phyloP scores from a whole-genome alignment of 2,329 filamentous ascomycete genomes.

The Epichloe gansuensis region DNA sequence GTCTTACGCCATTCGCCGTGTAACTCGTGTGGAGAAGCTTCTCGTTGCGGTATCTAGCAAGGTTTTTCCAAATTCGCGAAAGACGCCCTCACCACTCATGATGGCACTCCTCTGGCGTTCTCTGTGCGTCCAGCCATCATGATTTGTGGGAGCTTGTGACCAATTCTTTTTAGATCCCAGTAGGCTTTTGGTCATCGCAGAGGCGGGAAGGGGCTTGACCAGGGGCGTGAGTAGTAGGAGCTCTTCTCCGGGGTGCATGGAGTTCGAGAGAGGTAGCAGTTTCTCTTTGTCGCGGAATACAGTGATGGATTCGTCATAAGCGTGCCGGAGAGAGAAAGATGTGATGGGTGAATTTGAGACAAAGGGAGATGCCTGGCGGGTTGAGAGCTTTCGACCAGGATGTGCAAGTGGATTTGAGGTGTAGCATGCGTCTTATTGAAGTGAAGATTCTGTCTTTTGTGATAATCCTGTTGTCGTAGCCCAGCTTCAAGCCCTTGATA shows the following conservation, averaged over 20 bases:
- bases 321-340: slow-evolving; percentile 72
- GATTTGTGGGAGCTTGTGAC: slow-evolving; percentile 24
- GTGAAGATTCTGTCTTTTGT: slow-evolving; percentile 66
- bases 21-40: slow-evolving; percentile 90
- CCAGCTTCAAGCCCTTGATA: slow-evolving; percentile 77
- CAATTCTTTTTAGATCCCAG: slow-evolving; percentile 39
- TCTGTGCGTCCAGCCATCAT: slow-evolving; percentile 47
- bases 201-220: slow-evolving; percentile 85
- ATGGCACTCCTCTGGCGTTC: slow-evolving; percentile 47
- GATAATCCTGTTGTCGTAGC: slow-evolving; percentile 83
- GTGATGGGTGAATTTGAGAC: slow-evolving; percentile 68
- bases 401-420: slow-evolving; percentile 74
- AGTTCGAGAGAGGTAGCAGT: slow-evolving; percentile 68
- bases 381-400: slow-evolving; percentile 88
- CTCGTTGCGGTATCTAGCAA: slow-evolving; percentile 77
- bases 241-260: slow-evolving; percentile 75
- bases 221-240: slow-evolving; percentile 79
- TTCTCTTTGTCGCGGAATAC: slow-evolving; percentile 84
- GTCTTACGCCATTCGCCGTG: slow-evolving; percentile 81
- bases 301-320: slow-evolving; percentile 87
- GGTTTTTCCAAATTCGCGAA: slow-evolving; percentile 72
- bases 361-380: slow-evolving; percentile 68
- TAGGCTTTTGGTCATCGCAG: slow-evolving; percentile 63
- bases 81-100: slow-evolving; percentile 88
- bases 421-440: slow-evolving; percentile 66